These are phyloP conservation scores for Populus euphratica DNA, from an alignment of 345 rosid genomes.

Conservation along the genomic window DNA sequence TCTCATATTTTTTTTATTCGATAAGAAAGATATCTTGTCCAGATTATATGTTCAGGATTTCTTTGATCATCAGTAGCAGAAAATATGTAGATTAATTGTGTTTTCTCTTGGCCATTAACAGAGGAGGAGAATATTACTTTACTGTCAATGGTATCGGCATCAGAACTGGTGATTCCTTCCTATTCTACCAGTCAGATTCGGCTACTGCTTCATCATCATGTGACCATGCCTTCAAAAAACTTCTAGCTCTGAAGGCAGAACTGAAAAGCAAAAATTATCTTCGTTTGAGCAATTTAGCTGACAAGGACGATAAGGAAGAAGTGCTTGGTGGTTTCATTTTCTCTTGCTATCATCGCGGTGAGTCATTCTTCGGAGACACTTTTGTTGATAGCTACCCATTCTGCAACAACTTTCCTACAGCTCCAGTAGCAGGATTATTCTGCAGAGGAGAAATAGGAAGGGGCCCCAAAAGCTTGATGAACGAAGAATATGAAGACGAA, in stretches of 20 bases:
- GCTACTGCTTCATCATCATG: slow-evolving; percentile 25
- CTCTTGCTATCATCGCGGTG: slow-evolving; percentile 19
- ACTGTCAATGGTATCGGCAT: slow-evolving; percentile 27
- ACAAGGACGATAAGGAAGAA: background rate
- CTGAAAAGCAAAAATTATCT: background rate
- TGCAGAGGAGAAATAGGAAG: slow-evolving; percentile 37
- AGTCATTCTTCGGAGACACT: background rate
- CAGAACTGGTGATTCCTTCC: slow-evolving; percentile 32
- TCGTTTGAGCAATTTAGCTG: background rate
- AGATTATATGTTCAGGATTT: background rate
- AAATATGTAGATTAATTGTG: background rate
- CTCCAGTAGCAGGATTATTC: slow-evolving; percentile 34
- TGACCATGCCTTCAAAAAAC: slow-evolving; percentile 5
- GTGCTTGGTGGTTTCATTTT: slow-evolving; percentile 40
- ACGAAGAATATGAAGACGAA: slow-evolving; percentile 12
- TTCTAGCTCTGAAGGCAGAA: slow-evolving; percentile 12
- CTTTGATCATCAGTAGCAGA: background rate
- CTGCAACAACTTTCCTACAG: slow-evolving; percentile 25
- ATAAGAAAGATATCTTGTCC: background rate
- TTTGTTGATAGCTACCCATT: slow-evolving; percentile 25
- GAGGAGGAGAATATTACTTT: slow-evolving; percentile 17
- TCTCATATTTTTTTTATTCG: background rate
- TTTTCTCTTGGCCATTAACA: slow-evolving; percentile 2
- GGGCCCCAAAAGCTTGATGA: slow-evolving; percentile 10
- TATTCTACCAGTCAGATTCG: slow-evolving; percentile 36